These are phyloP conservation scores for Aureobasidium mangrovei DNA, from an alignment of 2,329 filamentous ascomycete species.

Conservation along the genomic window DNA sequence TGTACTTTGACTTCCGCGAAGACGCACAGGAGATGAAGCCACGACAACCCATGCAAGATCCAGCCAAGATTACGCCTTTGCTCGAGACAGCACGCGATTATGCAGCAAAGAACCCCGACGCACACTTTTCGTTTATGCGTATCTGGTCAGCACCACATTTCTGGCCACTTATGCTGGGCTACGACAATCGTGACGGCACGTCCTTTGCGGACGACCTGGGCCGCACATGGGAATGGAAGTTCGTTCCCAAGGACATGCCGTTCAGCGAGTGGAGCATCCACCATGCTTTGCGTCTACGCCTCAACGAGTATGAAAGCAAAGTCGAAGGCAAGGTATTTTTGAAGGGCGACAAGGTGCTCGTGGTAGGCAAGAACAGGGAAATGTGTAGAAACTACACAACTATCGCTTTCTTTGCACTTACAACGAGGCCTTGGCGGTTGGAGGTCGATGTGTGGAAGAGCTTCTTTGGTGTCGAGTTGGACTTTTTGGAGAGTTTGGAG, in stretches of 20 bases:
- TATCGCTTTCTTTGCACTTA: conserved; percentile 37
- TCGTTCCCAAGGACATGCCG: conserved; percentile 41
- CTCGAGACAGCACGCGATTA: conserved; percentile 27
- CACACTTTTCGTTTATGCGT: conserved; percentile 37
- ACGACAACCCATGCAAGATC: conserved; percentile 26
- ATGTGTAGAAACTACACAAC: conserved; percentile 33
- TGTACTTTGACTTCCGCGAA: conserved; percentile 38
- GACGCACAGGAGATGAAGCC: conserved; percentile 19
- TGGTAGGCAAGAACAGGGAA: conserved; percentile 38
- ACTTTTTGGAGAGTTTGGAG: conserved; percentile 37
- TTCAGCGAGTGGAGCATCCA: conserved; percentile 38
- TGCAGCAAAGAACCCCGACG: conserved; percentile 18
- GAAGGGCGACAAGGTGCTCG: conserved; percentile 37
- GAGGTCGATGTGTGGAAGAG: conserved; percentile 46
- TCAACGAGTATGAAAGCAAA: conserved; percentile 25
- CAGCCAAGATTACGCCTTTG: conserved; percentile 27
- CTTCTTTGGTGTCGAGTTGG: conserved; percentile 40
- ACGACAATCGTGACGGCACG: conserved; percentile 27
- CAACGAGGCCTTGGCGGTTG: conserved; percentile 41
- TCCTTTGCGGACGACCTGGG: conserved; percentile 37
- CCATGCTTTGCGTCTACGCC: conserved; percentile 26
- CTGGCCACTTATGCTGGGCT: conserved; percentile 40
- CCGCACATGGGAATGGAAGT: conserved; percentile 41
- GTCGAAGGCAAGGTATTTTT: conserved; percentile 33
- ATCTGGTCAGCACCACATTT: conserved; percentile 43